Base-by-base conservation (phyloP, 169 alveolate genomes). In the Eimeria maxima region DNA sequence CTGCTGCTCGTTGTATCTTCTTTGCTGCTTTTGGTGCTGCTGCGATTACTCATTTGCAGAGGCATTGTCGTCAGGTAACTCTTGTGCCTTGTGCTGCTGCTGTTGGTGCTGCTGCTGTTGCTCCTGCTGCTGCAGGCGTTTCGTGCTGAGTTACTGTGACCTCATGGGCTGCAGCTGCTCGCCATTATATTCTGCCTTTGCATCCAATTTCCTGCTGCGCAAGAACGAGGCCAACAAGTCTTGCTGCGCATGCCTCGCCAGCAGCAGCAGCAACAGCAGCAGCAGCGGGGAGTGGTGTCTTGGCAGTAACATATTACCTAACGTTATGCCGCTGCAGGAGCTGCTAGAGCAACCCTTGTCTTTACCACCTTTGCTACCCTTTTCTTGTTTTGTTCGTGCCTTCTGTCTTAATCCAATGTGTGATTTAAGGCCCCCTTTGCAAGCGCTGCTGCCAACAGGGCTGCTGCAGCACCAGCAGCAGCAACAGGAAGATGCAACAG, bases 241-340 rank as follows among this genome's bases (percentile, higher is more conserved):
- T 13, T 67, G 78, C 38, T 67, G 78, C 78, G 24, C 29, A 1
- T 67, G 78, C 78, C 14, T 29, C 78, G 20, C 29, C 78, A 67
- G 78, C 44, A 67, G 78, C 78, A 67, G 78, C 78, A 67, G 78
- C 78, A 67, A 7, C 78, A 67, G 78, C 78, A 29, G 78, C 78
- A 67, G 78, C 78, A 67, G 78, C 78, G 78, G 38, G 44, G 78
- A 67, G 78, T 67, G 78, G 78, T n/a, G 78, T n/a, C 44, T 67
- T 13, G 78, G 38, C 78, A 29, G 78, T 24, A 67, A 67, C 87
- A 60, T 84, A 27, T 13, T 84, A 50, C 78, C 93, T 16, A 42
- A 84, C 18, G 78, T 84, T 53, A 33, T 84, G 16, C 63, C 93
- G 20, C n/a, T 84, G n/a, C 73, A 84, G 57, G 93, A 84, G 78